Evolutionary conservation across 129 eudicot species (phyloP).

Genomic region (Lactuca saligna): DNA sequence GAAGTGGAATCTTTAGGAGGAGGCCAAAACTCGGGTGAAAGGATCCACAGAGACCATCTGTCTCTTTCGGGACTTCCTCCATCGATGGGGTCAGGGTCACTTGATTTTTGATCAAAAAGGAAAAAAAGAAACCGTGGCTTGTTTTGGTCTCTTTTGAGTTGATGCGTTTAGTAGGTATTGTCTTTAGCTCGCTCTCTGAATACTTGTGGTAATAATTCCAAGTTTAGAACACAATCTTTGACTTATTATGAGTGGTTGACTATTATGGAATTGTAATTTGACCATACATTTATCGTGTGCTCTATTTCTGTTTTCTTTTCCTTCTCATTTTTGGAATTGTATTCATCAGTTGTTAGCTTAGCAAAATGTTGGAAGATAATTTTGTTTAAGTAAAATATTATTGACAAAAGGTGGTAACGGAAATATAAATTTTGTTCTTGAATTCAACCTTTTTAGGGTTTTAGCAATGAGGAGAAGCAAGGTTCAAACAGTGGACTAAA

Average conservation of each 20-base stretch:
- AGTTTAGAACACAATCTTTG: slow-evolving; percentile 27
- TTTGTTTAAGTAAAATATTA: no score
- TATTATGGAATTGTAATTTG: slow-evolving; percentile 15
- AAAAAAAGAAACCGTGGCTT: neutral
- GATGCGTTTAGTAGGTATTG: slow-evolving; percentile 12
- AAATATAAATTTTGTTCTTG: no score
- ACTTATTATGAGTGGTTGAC: slow-evolving; percentile 22
- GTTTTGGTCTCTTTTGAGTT: slow-evolving; percentile 12
- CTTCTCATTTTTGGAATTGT: slow-evolving; percentile 3
- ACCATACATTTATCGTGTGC: slow-evolving; percentile 17
- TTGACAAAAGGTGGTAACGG: no score
- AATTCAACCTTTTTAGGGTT: no score
- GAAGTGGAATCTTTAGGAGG: slow-evolving; percentile 50
- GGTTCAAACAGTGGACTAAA: no score
- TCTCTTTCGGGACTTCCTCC: slow-evolving; percentile 54
- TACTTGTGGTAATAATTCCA: slow-evolving; percentile 25
- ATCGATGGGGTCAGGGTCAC: slow-evolving; percentile 76
- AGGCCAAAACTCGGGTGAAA: slow-evolving; percentile 47
- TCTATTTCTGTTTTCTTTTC: slow-evolving; percentile 9
- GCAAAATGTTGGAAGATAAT: neutral
- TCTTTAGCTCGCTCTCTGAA: slow-evolving; percentile 10
- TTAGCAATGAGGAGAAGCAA: no score
- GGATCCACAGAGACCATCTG: slow-evolving; percentile 36
- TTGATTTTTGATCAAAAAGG: slow-evolving; percentile 45
- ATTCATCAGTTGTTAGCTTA: neutral